Evolutionary conservation across 805 yeast genomes (phyloP), one percentile per base, ranked within the genome.

Genomic region (Starmera caribaea): DNA sequence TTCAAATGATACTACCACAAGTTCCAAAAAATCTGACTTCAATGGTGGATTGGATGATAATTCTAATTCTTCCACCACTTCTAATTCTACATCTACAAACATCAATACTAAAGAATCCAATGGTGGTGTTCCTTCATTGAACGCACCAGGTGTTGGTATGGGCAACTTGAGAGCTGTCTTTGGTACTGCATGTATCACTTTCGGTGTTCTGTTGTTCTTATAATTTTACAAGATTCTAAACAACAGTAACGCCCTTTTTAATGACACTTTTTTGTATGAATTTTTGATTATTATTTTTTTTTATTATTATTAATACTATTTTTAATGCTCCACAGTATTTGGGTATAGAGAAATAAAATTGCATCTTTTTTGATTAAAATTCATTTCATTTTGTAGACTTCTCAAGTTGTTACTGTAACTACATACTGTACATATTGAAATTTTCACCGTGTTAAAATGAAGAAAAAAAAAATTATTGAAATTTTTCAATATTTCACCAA

Each of bases 31-130:
- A 39, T 8, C 44, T 8, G 24, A 45, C 15, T 17, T 38, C n/a
- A 16, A 49, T 21, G 29, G 37, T 13, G 38, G 35, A 45, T 33
- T 21, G 45, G 30, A 31, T 43, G 32, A 36, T 38, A 47, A 33
- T 28, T 15, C 38, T 12, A 37, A 51, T 16, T 35, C 49, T 27
- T 38, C 54, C 10, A 38, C 51, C 6, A 34, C 50, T 17, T 30
- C 42, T 4, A 30, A 45, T 7, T 40, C 57, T 3, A 36, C 53
- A 3, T 40, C 56, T 5, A 37, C 53, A 15, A 38, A 51, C 37
- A 14, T 40, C 29, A n/a, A 46, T 15, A 29, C 45, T 29, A 34
- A 41, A 2, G 38, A 28, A 30, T 35, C 45, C 4, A 47, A 45
- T 32, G 29, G 14, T 30, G 47, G 44, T 12, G 15, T 24, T 6